Percentiles rank a stretch among this genome's conserved stretches.
Evolutionary conservation across 2,329 filamentous ascomycete species (phyloP).

Genomic region (Fusarium sp.): DNA sequence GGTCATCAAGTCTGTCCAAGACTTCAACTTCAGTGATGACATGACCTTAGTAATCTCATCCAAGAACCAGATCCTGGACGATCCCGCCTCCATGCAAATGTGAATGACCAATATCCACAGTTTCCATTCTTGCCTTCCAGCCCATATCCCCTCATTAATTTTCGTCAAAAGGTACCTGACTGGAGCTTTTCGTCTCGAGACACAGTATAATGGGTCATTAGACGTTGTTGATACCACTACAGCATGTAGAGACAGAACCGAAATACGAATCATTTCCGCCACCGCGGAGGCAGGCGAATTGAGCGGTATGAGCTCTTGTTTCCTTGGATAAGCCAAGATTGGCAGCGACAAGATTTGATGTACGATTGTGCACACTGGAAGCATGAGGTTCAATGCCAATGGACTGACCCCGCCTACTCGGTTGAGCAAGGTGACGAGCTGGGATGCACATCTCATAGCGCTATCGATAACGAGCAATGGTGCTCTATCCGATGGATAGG

Average conservation of each 20-base stretch:
- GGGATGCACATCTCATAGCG: conserved; percentile 5
- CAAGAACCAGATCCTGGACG: conserved; percentile 23
- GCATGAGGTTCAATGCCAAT: conserved; percentile 21
- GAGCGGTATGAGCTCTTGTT: neutral
- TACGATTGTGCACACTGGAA: conserved; percentile 27
- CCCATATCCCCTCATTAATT: conserved; percentile 1
- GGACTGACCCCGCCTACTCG: conserved; percentile 1
- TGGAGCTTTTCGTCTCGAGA: neutral
- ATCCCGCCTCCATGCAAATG: conserved; percentile 9
- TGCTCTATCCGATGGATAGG: neutral
- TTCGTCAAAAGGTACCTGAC: neutral
- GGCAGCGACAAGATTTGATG: conserved; percentile 33
- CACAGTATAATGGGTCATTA: conserved; percentile 22
- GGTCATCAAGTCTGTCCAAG: conserved; percentile 23
- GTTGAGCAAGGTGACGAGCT: conserved; percentile 22
- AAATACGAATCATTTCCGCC: conserved; percentile 37
- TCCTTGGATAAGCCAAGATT: neutral
- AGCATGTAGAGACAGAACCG: conserved; percentile 13
- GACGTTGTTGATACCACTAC: conserved; percentile 34
- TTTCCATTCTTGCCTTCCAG: conserved; percentile 9
- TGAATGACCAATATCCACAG: conserved; percentile 39
- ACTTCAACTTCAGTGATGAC: neutral
- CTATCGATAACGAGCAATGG: neutral
- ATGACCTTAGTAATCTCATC: conserved; percentile 16
- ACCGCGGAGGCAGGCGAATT: neutral